phyloP scores from a whole-genome alignment of 257 asterid species.

The Fraxinus quadrangulata region DNA sequence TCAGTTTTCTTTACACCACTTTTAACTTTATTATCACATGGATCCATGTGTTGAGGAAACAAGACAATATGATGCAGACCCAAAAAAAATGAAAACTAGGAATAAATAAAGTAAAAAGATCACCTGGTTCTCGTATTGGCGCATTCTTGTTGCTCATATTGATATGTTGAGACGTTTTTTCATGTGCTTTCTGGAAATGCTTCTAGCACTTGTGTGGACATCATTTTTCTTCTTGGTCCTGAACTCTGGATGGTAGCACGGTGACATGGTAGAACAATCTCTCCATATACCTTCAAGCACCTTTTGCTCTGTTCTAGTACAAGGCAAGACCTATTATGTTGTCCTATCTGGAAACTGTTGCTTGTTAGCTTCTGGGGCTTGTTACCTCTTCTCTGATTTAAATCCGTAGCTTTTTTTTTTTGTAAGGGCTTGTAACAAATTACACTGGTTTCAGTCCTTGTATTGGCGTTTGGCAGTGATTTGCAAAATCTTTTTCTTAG shows the following conservation, averaged over 20 bases:
- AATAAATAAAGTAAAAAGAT: background rate
- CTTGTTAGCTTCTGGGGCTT: background rate
- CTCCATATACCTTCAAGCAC: background rate
- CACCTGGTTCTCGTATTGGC: background rate
- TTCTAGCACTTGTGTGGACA: background rate
- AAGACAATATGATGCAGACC: background rate
- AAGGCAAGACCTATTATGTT: background rate
- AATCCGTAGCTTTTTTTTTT: background rate
- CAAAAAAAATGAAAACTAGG: background rate
- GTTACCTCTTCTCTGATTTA: background rate
- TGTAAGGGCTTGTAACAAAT: background rate
- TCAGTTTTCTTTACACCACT: background rate
- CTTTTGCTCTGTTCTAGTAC: background rate
- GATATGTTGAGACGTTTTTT: background rate
- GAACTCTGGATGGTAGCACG: background rate
- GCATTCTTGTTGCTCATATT: background rate
- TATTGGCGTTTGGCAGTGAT: background rate
- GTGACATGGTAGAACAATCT: background rate
- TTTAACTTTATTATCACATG: background rate
- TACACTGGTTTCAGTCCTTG: background rate
- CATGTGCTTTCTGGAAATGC: background rate
- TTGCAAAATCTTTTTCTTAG: background rate
- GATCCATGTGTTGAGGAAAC: background rate
- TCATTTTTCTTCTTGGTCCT: background rate
- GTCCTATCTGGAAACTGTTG: background rate